These are phyloP conservation scores for Diaporthe destruens DNA, from an alignment of 2,329 filamentous ascomycete species.

Conservation along the genomic window DNA sequence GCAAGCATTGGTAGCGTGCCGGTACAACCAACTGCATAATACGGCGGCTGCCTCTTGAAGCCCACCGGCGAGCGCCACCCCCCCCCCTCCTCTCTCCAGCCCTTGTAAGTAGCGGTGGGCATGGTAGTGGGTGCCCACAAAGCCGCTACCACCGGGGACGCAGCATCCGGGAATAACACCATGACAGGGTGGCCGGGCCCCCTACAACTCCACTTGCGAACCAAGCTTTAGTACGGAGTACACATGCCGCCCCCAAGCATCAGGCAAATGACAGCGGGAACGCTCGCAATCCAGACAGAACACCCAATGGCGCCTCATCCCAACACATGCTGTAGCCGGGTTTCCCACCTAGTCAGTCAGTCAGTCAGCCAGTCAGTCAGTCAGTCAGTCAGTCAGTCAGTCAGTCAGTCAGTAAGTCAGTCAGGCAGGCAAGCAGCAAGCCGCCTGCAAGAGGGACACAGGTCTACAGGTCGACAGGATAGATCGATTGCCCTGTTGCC, in stretches of 20 bases:
- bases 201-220: slow-evolving; percentile 18
- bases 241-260: slow-evolving; percentile 26
- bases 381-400: too few relatives aligned
- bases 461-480: not conserved
- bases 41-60: not conserved
- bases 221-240: slow-evolving; percentile 8
- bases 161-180: slow-evolving; percentile 33
- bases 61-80: too few relatives aligned
- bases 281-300: slow-evolving; percentile 4
- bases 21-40: slow-evolving; percentile 5
- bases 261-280: slow-evolving; percentile 28
- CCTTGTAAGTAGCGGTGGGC: slow-evolving; percentile 31
- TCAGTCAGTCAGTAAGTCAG: too few relatives aligned
- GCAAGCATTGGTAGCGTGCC: slow-evolving; percentile 12
- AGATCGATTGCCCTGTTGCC: not conserved
- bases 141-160: slow-evolving; percentile 11
- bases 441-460: not conserved
- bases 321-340: slow-evolving; percentile 17
- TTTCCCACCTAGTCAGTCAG: slow-evolving; percentile 16
- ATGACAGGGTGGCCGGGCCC: not conserved
- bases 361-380: too few relatives aligned
- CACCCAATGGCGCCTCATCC: slow-evolving; percentile 16
- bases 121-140: slow-evolving; percentile 15
- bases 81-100: not conserved
- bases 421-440: not conserved